A percentile compares a stretch with the other conserved stretches of the same genome.
These are phyloP conservation scores for Linnemannia elongata DNA, from an alignment of 192 early-diverging fungal genomes.

Conservation along the genomic window DNA sequence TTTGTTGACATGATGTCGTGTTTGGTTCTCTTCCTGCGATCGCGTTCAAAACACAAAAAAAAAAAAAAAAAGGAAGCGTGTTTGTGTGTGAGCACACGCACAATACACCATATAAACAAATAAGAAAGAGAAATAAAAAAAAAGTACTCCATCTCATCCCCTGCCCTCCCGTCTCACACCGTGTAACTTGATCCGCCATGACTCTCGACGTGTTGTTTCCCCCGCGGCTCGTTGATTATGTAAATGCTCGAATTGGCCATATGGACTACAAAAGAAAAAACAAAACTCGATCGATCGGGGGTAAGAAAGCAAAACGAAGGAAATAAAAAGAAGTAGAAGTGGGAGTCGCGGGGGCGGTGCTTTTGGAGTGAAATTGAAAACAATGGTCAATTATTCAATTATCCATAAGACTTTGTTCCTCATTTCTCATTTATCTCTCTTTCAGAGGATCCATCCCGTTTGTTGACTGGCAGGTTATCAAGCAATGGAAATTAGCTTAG, in stretches of 20 bases:
- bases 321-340: not conserved
- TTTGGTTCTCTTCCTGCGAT: no score
- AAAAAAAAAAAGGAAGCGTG: no score
- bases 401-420: not conserved
- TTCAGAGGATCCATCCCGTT: no score
- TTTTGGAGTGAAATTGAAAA: not conserved
- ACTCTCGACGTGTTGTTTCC: not conserved
- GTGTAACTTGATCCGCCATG: not conserved
- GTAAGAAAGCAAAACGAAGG: slow-evolving; percentile 26
- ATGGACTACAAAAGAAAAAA: not conserved
- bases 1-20: no score
- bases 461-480: no score
- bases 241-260: not conserved
- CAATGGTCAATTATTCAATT: not conserved
- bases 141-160: no score
- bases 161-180: not conserved
- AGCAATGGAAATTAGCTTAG: not conserved
- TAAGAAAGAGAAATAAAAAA: no score
- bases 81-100: no score
- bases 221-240: not conserved
- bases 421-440: no score
- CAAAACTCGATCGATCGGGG: slow-evolving; percentile 4
- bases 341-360: not conserved
- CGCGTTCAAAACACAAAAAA: no score
- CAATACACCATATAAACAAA: no score